phyloP scores from a whole-genome alignment of 371 early-diverging fungal species.

The Choanephora cucurbitarum region DNA sequence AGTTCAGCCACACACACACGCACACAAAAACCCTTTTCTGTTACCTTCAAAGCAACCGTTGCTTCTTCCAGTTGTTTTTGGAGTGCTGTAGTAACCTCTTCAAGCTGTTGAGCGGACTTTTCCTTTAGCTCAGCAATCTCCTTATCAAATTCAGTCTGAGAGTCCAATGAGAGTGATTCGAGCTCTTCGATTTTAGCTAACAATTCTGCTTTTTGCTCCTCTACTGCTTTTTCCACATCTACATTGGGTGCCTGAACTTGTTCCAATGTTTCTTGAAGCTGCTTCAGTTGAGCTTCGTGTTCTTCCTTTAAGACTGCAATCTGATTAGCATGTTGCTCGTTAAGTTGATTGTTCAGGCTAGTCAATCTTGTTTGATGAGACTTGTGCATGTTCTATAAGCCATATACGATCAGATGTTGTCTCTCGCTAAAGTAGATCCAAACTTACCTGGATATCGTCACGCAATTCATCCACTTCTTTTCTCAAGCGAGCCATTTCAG shows the following conservation, averaged over 20 bases:
- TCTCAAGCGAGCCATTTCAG: conserved; percentile 17
- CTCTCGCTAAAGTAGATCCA: no score
- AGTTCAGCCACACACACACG: not conserved
- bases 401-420: no score
- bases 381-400: conserved; percentile 28
- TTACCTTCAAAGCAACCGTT: conserved; percentile 17
- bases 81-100: conserved; percentile 13
- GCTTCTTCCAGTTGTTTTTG: conserved; percentile 15
- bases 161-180: conserved; percentile 12
- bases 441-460: conserved; percentile 29
- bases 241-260: conserved; percentile 18
- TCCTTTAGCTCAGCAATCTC: conserved; percentile 16
- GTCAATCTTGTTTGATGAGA: conserved; percentile 31
- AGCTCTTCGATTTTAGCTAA: conserved; percentile 23
- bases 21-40: not conserved
- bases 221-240: conserved; percentile 13
- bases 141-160: conserved; percentile 10
- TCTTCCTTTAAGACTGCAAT: conserved; percentile 19
- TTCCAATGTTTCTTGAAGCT: conserved; percentile 18
- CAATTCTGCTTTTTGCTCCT: conserved; percentile 20
- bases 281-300: conserved; percentile 19
- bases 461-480: conserved; percentile 34
- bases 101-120: conserved; percentile 13
- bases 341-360: conserved; percentile 22
- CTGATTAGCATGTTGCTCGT: conserved; percentile 24